Evolutionary conservation across 1,284 basidiomycete species (phyloP).

Genomic region (Ceratobasidium sp.): DNA sequence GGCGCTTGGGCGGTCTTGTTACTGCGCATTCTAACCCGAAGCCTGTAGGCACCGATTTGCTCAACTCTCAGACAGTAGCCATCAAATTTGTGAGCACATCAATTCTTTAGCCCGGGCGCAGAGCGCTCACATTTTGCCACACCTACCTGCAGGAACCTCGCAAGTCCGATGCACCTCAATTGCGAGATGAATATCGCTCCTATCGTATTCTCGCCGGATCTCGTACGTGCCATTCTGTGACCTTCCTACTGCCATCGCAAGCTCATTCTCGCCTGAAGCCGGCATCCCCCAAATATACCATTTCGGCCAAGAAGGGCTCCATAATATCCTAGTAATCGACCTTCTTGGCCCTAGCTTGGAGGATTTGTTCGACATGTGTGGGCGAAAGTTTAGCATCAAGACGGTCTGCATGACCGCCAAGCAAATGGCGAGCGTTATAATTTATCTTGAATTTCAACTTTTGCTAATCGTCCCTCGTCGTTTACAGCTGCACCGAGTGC

Average conservation of each 20-base stretch:
- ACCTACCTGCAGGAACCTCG: slow-evolving; percentile 75
- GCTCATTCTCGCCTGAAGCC: slow-evolving; percentile 53
- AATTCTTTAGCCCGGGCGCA: slow-evolving; percentile 6
- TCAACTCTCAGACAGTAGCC: slow-evolving; percentile 94
- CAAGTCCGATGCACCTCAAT: slow-evolving; percentile 95
- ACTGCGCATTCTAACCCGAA: neutral
- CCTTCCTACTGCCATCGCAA: slow-evolving; percentile 1
- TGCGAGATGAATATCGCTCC: slow-evolving; percentile 95
- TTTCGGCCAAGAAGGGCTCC: slow-evolving; percentile 96
- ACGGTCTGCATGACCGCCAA: slow-evolving; percentile 96
- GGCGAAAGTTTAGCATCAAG: slow-evolving; percentile 92
- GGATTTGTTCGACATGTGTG: slow-evolving; percentile 96
- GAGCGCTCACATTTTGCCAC: slow-evolving; percentile 15
- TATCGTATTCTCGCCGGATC: slow-evolving; percentile 95
- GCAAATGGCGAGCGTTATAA: slow-evolving; percentile 76
- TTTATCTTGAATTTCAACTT: slow-evolving; percentile 20
- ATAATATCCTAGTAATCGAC: slow-evolving; percentile 97
- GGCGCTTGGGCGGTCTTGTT: slow-evolving; percentile 20
- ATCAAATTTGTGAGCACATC: slow-evolving; percentile 90
- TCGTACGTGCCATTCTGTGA: slow-evolving; percentile 62
- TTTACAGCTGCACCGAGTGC: slow-evolving; percentile 79
- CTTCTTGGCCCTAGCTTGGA: slow-evolving; percentile 91
- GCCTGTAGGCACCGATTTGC: slow-evolving; percentile 81
- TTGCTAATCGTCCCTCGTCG: slow-evolving; percentile 3
- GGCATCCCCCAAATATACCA: slow-evolving; percentile 97